These are phyloP conservation scores for Vitis cinerea DNA, from an alignment of 164 flowering plant species.

Conservation along the genomic window DNA sequence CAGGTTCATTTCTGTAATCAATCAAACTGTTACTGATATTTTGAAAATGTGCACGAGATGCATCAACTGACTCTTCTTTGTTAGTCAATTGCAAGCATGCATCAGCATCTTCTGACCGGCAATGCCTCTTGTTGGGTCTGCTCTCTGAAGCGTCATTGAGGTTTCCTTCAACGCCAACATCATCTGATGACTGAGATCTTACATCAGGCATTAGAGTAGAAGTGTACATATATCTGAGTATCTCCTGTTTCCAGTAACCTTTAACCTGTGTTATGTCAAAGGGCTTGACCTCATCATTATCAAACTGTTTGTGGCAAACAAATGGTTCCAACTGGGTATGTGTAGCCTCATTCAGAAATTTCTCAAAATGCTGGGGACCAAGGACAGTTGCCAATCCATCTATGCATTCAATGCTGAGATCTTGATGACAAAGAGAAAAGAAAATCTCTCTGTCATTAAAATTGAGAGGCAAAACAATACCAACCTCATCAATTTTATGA, in stretches of 20 bases:
- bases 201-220: slow-evolving; percentile 14
- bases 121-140: slow-evolving; percentile 49
- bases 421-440: slow-evolving; percentile 95
- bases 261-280: slow-evolving; percentile 67
- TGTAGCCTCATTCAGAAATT: slow-evolving; percentile 40
- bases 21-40: slow-evolving; percentile 9
- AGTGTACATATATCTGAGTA: slow-evolving; percentile 40
- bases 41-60: slow-evolving; percentile 10
- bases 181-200: slow-evolving; percentile 17
- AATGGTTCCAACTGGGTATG: slow-evolving; percentile 45
- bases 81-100: background rate
- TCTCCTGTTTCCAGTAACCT: slow-evolving; percentile 82
- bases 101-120: slow-evolving; percentile 26
- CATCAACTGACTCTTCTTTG: slow-evolving; percentile 8
- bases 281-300: slow-evolving; percentile 63
- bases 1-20: slow-evolving; percentile 11
- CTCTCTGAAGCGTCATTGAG: slow-evolving; percentile 11
- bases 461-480: slow-evolving; percentile 64
- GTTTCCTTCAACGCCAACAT: slow-evolving; percentile 15
- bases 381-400: slow-evolving; percentile 90
- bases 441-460: slow-evolving; percentile 91
- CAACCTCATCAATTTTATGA: slow-evolving; percentile 96
- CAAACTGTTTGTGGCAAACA: slow-evolving; percentile 60
- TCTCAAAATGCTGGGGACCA: slow-evolving; percentile 71
- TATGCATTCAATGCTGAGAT: slow-evolving; percentile 89